Evolutionary conservation across 345 rosid genomes (phyloP).

Genomic region (Hypericum androsaemum): DNA sequence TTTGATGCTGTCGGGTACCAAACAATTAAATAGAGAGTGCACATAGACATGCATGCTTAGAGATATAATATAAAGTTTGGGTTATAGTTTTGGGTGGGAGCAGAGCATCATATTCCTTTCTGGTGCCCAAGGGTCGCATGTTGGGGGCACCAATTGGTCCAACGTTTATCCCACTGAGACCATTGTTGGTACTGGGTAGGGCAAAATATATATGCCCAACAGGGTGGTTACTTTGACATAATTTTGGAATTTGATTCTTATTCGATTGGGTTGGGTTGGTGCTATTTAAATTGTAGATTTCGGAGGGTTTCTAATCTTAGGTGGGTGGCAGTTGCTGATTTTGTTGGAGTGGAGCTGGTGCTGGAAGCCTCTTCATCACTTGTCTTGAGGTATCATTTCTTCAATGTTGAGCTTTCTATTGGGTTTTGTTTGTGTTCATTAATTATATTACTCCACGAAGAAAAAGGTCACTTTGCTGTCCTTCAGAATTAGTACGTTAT

Average conservation of each 20-base stretch:
- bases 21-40: no score
- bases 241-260: constrained; percentile 36
- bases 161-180: not conserved
- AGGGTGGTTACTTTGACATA: not conserved
- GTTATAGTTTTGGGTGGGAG: not conserved
- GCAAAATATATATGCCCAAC: not conserved
- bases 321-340: not conserved
- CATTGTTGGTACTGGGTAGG: not conserved
- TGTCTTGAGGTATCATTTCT: no score
- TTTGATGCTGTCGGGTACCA: no score
- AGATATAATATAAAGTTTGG: no score
- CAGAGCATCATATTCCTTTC: constrained; percentile 19
- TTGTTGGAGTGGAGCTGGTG: not conserved
- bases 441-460: no score
- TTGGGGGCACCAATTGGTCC: constrained; percentile 8
- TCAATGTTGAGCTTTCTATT: no score
- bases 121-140: no score
- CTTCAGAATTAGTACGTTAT: no score
- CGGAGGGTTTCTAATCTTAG: constrained; percentile 9
- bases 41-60: no score
- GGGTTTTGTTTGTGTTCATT: no score
- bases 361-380: no score
- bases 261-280: constrained; percentile 10
- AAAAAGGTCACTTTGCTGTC: no score
- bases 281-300: constrained; percentile 21